Conservation (phyloP, 2,329 filamentous ascomycete genomes). For the Annulohypoxylon truncatum region DNA sequence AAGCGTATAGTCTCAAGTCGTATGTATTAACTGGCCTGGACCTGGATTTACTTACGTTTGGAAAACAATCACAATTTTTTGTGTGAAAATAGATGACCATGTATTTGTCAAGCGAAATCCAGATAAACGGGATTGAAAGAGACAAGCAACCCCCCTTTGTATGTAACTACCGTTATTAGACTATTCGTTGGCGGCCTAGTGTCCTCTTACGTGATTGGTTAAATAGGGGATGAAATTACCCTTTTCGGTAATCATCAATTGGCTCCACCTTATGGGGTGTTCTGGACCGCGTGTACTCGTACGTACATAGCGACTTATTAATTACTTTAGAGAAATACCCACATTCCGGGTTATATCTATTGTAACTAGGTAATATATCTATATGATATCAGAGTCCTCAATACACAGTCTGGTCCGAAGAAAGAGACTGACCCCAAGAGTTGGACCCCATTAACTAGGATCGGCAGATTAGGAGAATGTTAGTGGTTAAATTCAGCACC, state of each 20-base stretch:
- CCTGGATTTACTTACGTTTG: neutral
- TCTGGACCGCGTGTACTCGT: conserved; percentile 27
- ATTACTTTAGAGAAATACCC: conserved; percentile 24
- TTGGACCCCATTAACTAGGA: neutral
- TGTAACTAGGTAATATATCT: neutral
- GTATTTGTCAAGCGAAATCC: neutral
- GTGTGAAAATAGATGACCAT: neutral
- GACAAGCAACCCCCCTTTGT: neutral
- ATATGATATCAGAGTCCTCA: conserved; percentile 2
- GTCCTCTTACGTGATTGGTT: conserved; percentile 28
- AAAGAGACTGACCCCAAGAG: conserved; percentile 2
- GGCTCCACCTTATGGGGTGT: conserved; percentile 11
- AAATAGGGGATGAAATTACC: conserved; percentile 21
- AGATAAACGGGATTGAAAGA: conserved; percentile 6
- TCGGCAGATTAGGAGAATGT: conserved; percentile 14
- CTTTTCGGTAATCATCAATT: conserved; percentile 36
- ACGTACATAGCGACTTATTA: neutral
- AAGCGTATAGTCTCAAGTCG: neutral
- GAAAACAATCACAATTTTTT: neutral
- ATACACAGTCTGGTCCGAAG: conserved; percentile 2
- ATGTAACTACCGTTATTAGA: conserved; percentile 29
- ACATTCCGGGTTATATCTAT: conserved; percentile 6
- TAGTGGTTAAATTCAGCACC: conserved; percentile 24
- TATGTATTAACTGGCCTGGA: neutral
- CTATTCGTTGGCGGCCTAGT: conserved; percentile 2